Conservation (phyloP, 164 flowering plant species). For the Sedum album region DNA sequence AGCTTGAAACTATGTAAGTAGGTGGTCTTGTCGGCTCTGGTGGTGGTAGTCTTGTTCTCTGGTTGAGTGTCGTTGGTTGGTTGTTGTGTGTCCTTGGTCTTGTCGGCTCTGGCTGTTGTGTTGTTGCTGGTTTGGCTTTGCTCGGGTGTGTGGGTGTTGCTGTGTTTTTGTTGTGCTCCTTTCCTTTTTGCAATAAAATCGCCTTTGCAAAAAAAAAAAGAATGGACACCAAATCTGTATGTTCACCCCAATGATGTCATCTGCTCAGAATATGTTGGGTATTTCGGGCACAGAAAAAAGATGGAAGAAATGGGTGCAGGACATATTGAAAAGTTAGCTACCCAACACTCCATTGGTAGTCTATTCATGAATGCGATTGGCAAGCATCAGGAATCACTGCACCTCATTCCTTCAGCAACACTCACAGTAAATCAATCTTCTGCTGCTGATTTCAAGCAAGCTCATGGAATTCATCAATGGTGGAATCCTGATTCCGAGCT, state of each 20-base stretch:
- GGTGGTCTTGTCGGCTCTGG: no score
- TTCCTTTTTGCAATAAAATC: no score
- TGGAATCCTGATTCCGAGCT: conserved; percentile 43
- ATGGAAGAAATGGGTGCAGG: conserved; percentile 73
- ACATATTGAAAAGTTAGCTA: conserved; percentile 45
- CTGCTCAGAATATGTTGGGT: conserved; percentile 65
- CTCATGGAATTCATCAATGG: conserved; percentile 82
- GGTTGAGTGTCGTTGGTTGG: no score
- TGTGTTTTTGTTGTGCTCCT: no score
- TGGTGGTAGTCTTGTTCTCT: no score
- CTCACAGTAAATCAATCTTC: conserved; percentile 35
- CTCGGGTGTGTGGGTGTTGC: no score
- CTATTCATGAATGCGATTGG: conserved; percentile 47
- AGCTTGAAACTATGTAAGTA: no score
- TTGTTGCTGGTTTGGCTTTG: no score
- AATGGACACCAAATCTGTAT: conserved; percentile 57
- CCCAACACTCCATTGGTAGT: conserved; percentile 50
- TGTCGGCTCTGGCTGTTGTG: no score
- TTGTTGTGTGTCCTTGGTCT: no score
- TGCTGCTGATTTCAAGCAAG: conserved; percentile 32
- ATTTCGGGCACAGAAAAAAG: conserved; percentile 57
- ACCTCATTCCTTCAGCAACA: conserved; percentile 64
- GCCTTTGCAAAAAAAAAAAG: no score
- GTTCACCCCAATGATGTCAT: conserved; percentile 59
- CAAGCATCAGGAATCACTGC: conserved; percentile 45